phyloP scores from a whole-genome alignment of 1,139 yeast species.

The Taphrina sp. region DNA sequence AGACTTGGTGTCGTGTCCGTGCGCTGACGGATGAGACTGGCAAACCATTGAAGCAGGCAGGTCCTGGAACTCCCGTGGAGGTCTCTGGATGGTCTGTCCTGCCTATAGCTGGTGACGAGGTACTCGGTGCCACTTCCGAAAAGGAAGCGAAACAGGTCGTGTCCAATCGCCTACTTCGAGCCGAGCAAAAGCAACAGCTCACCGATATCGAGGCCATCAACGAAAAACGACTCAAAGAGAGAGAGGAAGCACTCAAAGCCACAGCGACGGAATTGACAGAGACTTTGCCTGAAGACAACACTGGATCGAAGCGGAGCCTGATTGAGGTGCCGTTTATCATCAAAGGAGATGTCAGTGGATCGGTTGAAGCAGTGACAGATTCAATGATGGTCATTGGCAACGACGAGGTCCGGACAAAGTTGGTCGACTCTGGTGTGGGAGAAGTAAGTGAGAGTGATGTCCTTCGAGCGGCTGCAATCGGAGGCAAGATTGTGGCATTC shows the following conservation, averaged over 20 bases:
- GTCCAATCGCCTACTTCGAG: slow-evolving; percentile 58
- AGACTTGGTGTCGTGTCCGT: slow-evolving; percentile 79
- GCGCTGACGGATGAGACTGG: slow-evolving; percentile 78
- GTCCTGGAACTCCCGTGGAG: slow-evolving; percentile 89
- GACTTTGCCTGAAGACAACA: slow-evolving; percentile 43
- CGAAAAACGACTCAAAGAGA: slow-evolving; percentile 51
- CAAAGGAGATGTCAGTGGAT: slow-evolving; percentile 83
- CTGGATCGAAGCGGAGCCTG: slow-evolving; percentile 37
- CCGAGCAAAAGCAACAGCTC: slow-evolving; percentile 60
- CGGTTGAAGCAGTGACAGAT: slow-evolving; percentile 66
- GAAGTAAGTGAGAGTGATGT: slow-evolving; percentile 79
- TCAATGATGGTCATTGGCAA: slow-evolving; percentile 80
- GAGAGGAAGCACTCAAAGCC: slow-evolving; percentile 56
- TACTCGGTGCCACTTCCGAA: slow-evolving; percentile 73
- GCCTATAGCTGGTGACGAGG: slow-evolving; percentile 88
- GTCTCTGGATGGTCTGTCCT: slow-evolving; percentile 92
- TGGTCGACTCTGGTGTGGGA: slow-evolving; percentile 78
- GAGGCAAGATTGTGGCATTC: slow-evolving; percentile 64
- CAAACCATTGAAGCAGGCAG: slow-evolving; percentile 61
- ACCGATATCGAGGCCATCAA: slow-evolving; percentile 70
- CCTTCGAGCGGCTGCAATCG: slow-evolving; percentile 73
- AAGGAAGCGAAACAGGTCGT: slow-evolving; percentile 72
- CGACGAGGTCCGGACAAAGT: slow-evolving; percentile 69
- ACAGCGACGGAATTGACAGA: slow-evolving; percentile 49
- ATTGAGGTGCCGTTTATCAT: slow-evolving; percentile 60